Percentiles rank a stretch among this genome's conserved stretches.
These are phyloP conservation scores for Lactifluus volemus DNA, from an alignment of 768 basidiomycete genomes.

Conservation along the genomic window DNA sequence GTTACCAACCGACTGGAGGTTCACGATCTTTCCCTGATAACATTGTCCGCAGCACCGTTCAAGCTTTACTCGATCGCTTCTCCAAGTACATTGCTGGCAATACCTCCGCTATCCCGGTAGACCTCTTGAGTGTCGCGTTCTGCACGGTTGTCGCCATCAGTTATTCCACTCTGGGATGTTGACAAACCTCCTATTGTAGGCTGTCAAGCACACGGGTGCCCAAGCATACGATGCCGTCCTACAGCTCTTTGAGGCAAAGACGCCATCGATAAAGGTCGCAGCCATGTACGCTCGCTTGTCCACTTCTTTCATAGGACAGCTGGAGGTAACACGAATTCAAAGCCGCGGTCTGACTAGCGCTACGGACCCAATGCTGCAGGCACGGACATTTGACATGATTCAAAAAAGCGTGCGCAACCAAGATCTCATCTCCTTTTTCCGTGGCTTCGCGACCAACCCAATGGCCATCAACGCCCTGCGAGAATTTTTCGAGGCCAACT, in stretches of 20 bases:
- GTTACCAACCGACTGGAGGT: constrained; percentile 3
- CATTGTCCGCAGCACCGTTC: constrained; percentile 46
- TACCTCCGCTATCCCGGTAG: constrained; percentile 69
- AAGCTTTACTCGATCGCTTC: constrained; percentile 67
- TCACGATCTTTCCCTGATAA: constrained; percentile 19
- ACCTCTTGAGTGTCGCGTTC: constrained; percentile 56
- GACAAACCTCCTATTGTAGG: constrained; percentile 30
- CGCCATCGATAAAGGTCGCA: constrained; percentile 61
- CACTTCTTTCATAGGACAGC: background rate
- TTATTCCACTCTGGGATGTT: background rate
- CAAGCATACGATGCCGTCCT: constrained; percentile 68
- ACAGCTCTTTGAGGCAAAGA: constrained; percentile 59
- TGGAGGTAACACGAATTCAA: background rate
- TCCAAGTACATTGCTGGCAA: constrained; percentile 59
- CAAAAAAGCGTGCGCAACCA: constrained; percentile 45
- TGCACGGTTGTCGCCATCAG: constrained; percentile 33
- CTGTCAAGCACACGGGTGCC: constrained; percentile 64
- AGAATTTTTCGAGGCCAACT: constrained; percentile 62
- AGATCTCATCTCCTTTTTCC: constrained; percentile 58
- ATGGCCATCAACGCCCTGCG: constrained; percentile 44
- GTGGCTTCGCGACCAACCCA: constrained; percentile 47
- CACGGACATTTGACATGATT: constrained; percentile 57
- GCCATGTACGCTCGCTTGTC: constrained; percentile 45
- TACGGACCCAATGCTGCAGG: constrained; percentile 44
- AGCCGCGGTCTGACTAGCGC: constrained; percentile 61